Percentiles rank a stretch among this genome's conserved stretches.
phyloP scores from a whole-genome alignment of 495 filamentous ascomycete genomes.

The Hypoxylon intermedium region DNA sequence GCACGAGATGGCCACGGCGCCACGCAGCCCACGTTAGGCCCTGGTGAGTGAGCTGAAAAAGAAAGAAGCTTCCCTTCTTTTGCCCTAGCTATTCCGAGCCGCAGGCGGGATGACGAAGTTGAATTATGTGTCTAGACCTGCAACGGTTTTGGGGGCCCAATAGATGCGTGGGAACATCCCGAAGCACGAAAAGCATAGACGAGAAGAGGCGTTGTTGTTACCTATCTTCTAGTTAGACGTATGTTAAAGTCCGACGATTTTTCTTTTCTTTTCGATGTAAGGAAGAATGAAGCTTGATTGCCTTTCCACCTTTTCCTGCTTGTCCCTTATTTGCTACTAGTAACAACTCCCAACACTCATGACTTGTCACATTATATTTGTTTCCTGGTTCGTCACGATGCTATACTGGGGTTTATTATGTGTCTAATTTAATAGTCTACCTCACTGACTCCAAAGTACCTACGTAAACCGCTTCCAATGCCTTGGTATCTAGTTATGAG shows the following conservation, averaged over 20 bases:
- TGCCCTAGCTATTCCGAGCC: constrained; percentile 14
- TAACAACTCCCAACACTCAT: constrained; percentile 13
- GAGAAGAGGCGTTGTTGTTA: constrained; percentile 3
- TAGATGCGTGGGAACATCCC: constrained; percentile 22
- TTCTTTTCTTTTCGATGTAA: not conserved
- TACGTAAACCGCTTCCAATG: constrained; percentile 19
- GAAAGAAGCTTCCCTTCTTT: not conserved
- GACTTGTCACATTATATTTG: constrained; percentile 26
- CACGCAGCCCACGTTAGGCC: constrained; percentile 4
- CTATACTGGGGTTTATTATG: not conserved
- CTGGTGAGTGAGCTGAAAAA: constrained; percentile 1
- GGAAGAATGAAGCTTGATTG: constrained; percentile 34
- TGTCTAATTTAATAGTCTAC: constrained; percentile 23
- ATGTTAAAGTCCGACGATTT: too few species aligned
- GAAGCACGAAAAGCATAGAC: constrained; percentile 12
- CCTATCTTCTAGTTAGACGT: not conserved
- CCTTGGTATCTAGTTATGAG: constrained; percentile 8
- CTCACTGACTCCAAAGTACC: constrained; percentile 12
- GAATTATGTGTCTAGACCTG: not conserved
- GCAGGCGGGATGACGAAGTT: not conserved
- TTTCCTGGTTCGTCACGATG: constrained; percentile 25
- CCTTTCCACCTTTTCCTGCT: constrained; percentile 28
- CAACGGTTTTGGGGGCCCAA: constrained; percentile 15
- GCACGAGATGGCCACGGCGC: constrained; percentile 4
- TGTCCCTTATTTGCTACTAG: not conserved